A percentile compares a stretch with the other conserved stretches of the same genome.
phyloP scores from a whole-genome alignment of 108 stramenopile genomes.

The Cylindrotheca fusiformis region DNA sequence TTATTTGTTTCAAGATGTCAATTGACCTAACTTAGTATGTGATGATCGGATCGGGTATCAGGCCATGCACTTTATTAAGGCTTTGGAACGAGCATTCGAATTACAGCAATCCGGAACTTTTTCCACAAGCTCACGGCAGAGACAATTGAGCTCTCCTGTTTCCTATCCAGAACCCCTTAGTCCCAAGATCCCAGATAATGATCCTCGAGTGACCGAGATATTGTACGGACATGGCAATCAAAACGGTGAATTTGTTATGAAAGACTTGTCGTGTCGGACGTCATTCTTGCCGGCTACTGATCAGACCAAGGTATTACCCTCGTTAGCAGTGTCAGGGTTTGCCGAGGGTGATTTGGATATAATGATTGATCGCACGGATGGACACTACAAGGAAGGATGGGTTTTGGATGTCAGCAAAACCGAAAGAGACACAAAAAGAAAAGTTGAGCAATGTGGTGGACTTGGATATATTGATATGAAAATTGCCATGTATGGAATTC shows the following conservation, averaged over 20 bases:
- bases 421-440: slow-evolving; percentile 76
- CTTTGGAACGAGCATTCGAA: slow-evolving; percentile 54
- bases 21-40: no score
- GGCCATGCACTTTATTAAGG: slow-evolving; percentile 77
- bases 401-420: slow-evolving; percentile 77
- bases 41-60: slow-evolving; percentile 14
- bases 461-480: slow-evolving; percentile 88
- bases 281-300: slow-evolving; percentile 76
- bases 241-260: slow-evolving; percentile 36
- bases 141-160: background rate
- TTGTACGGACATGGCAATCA: slow-evolving; percentile 47
- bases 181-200: slow-evolving; percentile 24
- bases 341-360: slow-evolving; percentile 56
- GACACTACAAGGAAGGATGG: slow-evolving; percentile 68
- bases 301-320: slow-evolving; percentile 37
- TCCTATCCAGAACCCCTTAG: slow-evolving; percentile 16
- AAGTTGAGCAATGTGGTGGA: slow-evolving; percentile 72
- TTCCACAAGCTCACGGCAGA: background rate
- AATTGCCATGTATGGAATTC: slow-evolving; percentile 80
- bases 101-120: background rate
- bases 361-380: slow-evolving; percentile 53
- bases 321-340: slow-evolving; percentile 65
- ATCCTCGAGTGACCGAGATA: slow-evolving; percentile 35
- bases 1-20: no score
- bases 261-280: slow-evolving; percentile 72